Conservation (phyloP, 169 alveolate genomes). For the Ichthyophthirius multifiliis region DNA sequence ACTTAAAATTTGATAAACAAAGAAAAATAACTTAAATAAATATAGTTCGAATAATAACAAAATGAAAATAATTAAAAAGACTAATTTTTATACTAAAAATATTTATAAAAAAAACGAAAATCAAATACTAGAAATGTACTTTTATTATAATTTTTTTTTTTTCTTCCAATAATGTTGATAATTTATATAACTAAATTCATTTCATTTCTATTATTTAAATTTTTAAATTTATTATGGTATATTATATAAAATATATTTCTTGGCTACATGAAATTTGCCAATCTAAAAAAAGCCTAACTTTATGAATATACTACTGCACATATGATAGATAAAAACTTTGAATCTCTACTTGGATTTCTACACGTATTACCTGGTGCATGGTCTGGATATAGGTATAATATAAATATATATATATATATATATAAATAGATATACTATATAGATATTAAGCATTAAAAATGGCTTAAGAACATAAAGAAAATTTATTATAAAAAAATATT, state of each 20-base stretch:
- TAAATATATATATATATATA: neutral
- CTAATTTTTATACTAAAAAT: neutral
- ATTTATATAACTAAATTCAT: neutral
- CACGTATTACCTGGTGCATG: conserved; percentile 50
- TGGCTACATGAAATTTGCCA: neutral
- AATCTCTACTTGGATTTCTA: conserved; percentile 22
- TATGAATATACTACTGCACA: conserved; percentile 41
- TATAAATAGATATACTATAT: neutral
- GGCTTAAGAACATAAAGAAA: neutral
- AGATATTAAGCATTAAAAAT: neutral
- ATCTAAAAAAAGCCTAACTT: conserved; percentile 7
- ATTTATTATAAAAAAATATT: conserved; percentile 9
- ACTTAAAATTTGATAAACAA: neutral
- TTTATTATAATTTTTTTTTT: neutral
- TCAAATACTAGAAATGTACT: no score
- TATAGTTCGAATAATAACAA: neutral
- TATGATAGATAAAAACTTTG: conserved; percentile 35
- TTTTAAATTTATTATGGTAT: neutral
- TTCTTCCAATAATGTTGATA: neutral
- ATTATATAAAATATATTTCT: neutral
- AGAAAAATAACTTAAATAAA: neutral
- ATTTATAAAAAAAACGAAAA: neutral
- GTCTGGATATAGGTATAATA: conserved; percentile 33
- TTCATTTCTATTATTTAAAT: neutral
- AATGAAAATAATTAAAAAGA: neutral